phyloP scores from a whole-genome alignment of 192 early-diverging fungal species.

The Podila horticola region DNA sequence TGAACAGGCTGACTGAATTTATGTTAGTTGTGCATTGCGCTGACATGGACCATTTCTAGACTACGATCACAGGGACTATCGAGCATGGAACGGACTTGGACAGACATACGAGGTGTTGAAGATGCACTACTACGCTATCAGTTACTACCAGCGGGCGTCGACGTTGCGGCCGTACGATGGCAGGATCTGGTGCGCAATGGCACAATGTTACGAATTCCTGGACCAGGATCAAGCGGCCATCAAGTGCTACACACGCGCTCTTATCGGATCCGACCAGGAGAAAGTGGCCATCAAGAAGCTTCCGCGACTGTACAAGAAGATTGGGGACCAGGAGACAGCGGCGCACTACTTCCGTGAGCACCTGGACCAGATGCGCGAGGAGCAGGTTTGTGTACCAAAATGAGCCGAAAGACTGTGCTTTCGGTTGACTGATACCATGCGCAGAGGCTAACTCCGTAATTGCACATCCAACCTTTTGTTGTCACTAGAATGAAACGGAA shows the following conservation, averaged over 20 bases:
- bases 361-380: slow-evolving; percentile 32
- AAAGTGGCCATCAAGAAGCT: slow-evolving; percentile 64
- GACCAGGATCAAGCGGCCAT: slow-evolving; percentile 68
- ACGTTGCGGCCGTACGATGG: slow-evolving; percentile 82
- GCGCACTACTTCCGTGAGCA: slow-evolving; percentile 66
- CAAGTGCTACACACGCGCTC: slow-evolving; percentile 79
- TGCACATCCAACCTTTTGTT: neutral
- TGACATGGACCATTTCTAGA: slow-evolving; percentile 51
- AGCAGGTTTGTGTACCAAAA: slow-evolving; percentile 19
- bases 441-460: too few species aligned
- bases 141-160: slow-evolving; percentile 83
- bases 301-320: slow-evolving; percentile 67
- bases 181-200: slow-evolving; percentile 89
- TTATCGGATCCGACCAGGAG: slow-evolving; percentile 72
- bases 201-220: slow-evolving; percentile 73
- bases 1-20: neutral
- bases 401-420: neutral
- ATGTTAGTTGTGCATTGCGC: too few species aligned
- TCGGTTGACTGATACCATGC: slow-evolving; percentile 8
- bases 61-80: slow-evolving; percentile 80
- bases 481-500: slow-evolving; percentile 40
- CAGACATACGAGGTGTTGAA: slow-evolving; percentile 89
- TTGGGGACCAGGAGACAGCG: slow-evolving; percentile 61
- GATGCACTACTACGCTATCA: slow-evolving; percentile 83
- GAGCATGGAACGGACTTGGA: slow-evolving; percentile 94